A percentile compares a stretch with the other conserved stretches of the same genome.
phyloP scores from a whole-genome alignment of 2,329 filamentous ascomycete species.

The Sordariomycetes sp. region DNA sequence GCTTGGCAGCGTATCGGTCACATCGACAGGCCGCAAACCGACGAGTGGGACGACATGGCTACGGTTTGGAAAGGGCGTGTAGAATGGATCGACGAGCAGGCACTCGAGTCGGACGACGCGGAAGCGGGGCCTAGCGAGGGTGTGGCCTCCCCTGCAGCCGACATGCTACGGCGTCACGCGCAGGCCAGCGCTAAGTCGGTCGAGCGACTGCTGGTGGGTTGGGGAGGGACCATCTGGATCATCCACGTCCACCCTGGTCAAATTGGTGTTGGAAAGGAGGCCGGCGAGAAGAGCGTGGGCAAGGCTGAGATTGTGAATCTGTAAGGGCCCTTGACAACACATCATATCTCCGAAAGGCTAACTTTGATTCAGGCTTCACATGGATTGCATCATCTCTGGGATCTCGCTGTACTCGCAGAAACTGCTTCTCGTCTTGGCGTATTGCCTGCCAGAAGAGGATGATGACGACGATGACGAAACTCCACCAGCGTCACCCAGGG shows the following conservation, averaged over 20 bases:
- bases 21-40: conserved; percentile 73
- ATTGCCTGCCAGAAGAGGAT: conserved; percentile 60
- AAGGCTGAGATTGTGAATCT: conserved; percentile 63
- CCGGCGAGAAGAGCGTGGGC: conserved; percentile 58
- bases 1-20: conserved; percentile 94
- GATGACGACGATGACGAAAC: conserved; percentile 31
- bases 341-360: too few species aligned
- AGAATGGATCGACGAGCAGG: conserved; percentile 84
- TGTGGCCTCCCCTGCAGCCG: conserved; percentile 27
- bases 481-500: conserved; percentile 6
- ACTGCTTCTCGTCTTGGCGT: conserved; percentile 82
- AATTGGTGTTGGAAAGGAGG: conserved; percentile 50
- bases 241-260: conserved; percentile 76
- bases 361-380: conserved; percentile 53
- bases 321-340: neutral
- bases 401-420: conserved; percentile 92
- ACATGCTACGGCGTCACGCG: conserved; percentile 34
- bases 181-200: conserved; percentile 32
- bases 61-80: conserved; percentile 84
- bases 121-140: conserved; percentile 17
- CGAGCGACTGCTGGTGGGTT: conserved; percentile 82
- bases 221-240: conserved; percentile 94
- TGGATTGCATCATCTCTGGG: conserved; percentile 95
- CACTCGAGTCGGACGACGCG: conserved; percentile 61
- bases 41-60: conserved; percentile 92